A percentile compares a stretch with the other conserved stretches of the same genome.
Evolutionary conservation across 352 stramenopile species (phyloP).

Genomic region (Phytophthora fragariaefolia): DNA sequence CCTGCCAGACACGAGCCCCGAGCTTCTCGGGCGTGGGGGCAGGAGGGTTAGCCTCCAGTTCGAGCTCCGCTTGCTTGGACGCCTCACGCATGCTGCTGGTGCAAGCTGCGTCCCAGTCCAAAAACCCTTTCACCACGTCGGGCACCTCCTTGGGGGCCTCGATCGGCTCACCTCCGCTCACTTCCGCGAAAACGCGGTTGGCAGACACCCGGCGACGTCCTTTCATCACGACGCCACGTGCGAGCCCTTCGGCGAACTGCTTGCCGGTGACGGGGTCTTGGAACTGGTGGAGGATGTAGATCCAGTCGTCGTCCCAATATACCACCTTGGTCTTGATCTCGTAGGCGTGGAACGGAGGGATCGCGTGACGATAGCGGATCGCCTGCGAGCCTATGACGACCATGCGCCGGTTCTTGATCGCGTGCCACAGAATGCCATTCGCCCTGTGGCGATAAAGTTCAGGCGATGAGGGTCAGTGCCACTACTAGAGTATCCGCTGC

Average conservation of each 20-base stretch:
- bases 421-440: constrained; percentile 58
- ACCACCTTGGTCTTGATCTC: constrained; percentile 65
- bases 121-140: constrained; percentile 36
- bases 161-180: constrained; percentile 25
- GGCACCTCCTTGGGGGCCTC: constrained; percentile 35
- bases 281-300: constrained; percentile 72
- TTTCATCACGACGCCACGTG: constrained; percentile 35
- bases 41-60: constrained; percentile 11
- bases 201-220: constrained; percentile 30
- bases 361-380: constrained; percentile 68
- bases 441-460: too few species aligned
- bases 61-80: constrained; percentile 17
- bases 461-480: too few species aligned
- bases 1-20: constrained; percentile 20
- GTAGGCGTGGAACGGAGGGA: constrained; percentile 62
- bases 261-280: constrained; percentile 56
- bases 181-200: constrained; percentile 28
- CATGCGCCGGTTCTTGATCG: constrained; percentile 68
- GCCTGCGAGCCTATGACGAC: constrained; percentile 68
- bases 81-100: constrained; percentile 36
- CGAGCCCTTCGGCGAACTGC: constrained; percentile 60
- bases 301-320: constrained; percentile 65
- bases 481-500: not conserved
- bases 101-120: constrained; percentile 46
- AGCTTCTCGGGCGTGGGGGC: constrained; percentile 24